Base-by-base conservation (phyloP, 306 rosid species). In the Psophocarpus tetragonolobus region DNA sequence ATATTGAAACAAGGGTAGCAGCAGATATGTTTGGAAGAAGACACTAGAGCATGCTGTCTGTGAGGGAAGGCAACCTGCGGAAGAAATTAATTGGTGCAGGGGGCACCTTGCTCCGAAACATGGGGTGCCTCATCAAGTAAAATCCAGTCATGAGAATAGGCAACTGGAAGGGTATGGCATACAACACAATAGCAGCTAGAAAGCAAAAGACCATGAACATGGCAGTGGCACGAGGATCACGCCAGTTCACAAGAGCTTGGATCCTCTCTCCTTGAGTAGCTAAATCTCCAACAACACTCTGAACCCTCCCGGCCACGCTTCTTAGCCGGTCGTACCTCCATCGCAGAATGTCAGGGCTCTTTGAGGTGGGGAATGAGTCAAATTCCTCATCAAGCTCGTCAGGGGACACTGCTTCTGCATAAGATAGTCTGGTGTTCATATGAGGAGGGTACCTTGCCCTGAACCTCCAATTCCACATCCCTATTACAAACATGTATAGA, bases 331-430 rank as follows among this genome's bases (percentile, higher is more conserved):
- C 98, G 21, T 95, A 95, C 83, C 98, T 85, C 88, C 66, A 81
- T 1, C 97, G 92, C 0, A 95, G 71, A 0, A 92, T 2, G 27
- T 95, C 98, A 0, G 91, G n/a, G 53, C 82, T 54, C 78, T 83
- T 84, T 36, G 83, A 30, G 15, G 90, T 81, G 20, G 98, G 98
- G 60, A 90, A 95, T 20, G 88, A 27, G 90, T 95, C 98, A 0
- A 95, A 95, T 80, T 95, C 98, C 80, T 95, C 98, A 5, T 95
- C 97, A 26, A 95, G 95, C 76, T 95, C 98, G 2, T 92, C 98
- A 0, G 87, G 82, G 66, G 33, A 57, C 58, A 84, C 92, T 9
- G 72, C 83, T 33, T 92, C 97, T 2, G 98, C 95, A 81, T 81
- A 81, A 38, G 98, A 92, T 81, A 95, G 68, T 81, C 83, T 87